Evolutionary conservation across 768 basidiomycete species (phyloP).

Genomic region (Mrakia frigida): DNA sequence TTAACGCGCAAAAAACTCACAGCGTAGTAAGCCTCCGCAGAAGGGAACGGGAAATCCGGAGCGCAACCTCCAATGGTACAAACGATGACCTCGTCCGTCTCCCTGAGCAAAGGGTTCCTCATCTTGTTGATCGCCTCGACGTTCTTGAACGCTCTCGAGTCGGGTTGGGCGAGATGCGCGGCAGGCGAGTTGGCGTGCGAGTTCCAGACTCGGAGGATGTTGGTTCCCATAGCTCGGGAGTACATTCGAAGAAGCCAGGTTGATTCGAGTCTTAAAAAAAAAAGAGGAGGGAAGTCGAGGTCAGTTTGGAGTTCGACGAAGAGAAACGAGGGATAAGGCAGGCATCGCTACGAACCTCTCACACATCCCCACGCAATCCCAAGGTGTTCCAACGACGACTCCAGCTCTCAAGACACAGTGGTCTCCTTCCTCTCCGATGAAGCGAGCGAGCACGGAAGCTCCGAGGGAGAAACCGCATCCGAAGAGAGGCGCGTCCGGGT

Average conservation of each 20-base stretch:
- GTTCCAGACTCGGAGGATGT: conserved; percentile 12
- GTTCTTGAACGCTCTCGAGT: conserved; percentile 14
- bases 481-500: conserved; percentile 73
- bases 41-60: conserved; percentile 40
- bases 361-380: conserved; percentile 26
- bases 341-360: neutral
- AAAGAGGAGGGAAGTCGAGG: neutral
- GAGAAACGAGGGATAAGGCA: neutral
- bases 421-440: conserved; percentile 73
- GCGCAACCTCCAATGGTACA: conserved; percentile 18
- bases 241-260: conserved; percentile 31
- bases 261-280: conserved; percentile 16
- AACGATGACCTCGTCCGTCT: conserved; percentile 26
- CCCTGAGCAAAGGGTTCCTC: conserved; percentile 19
- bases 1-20: neutral
- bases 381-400: conserved; percentile 30
- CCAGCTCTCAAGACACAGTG: conserved; percentile 28
- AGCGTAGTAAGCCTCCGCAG: conserved; percentile 42
- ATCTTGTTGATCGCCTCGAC: conserved; percentile 12
- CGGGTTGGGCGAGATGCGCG: conserved; percentile 12
- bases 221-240: conserved; percentile 24
- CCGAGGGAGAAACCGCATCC: conserved; percentile 92
- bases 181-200: neutral
- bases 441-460: conserved; percentile 82
- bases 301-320: neutral